phyloP scores from a whole-genome alignment of 2,329 filamentous ascomycete species.

The Pseudogymnoascus sp. region DNA sequence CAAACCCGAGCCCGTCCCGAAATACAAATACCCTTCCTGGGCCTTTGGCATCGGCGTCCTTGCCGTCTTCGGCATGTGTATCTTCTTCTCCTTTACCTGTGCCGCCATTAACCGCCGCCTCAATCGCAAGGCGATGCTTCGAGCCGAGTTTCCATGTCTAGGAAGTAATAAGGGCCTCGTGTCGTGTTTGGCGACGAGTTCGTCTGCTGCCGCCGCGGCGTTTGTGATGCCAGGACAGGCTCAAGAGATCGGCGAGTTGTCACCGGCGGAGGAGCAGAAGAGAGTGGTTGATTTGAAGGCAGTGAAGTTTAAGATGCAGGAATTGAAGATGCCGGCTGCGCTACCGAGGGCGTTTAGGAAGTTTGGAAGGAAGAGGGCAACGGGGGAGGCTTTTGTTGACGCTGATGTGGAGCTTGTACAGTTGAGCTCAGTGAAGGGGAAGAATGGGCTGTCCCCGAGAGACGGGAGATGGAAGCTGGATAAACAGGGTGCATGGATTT shows the following conservation, averaged over 20 bases:
- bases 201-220: neutral
- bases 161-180: neutral
- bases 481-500: neutral
- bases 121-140: neutral
- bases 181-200: neutral
- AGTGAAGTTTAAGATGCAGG: neutral
- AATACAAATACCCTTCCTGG: neutral
- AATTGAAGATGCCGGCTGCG: neutral
- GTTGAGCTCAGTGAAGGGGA: neutral
- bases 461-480: neutral
- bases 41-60: neutral
- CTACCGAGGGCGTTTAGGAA: neutral
- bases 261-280: neutral
- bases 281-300: neutral
- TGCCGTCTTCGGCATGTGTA: neutral
- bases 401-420: neutral
- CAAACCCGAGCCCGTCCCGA: neutral
- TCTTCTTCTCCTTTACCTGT: neutral
- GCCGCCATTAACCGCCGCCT: neutral
- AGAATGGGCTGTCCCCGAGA: neutral
- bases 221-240: conserved; percentile 1
- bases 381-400: neutral
- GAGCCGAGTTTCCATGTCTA: neutral
- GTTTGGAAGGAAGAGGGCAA: neutral
- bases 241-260: neutral